Conservation (phyloP, 768 basidiomycete species). For the Leccinum subtestaceum region DNA sequence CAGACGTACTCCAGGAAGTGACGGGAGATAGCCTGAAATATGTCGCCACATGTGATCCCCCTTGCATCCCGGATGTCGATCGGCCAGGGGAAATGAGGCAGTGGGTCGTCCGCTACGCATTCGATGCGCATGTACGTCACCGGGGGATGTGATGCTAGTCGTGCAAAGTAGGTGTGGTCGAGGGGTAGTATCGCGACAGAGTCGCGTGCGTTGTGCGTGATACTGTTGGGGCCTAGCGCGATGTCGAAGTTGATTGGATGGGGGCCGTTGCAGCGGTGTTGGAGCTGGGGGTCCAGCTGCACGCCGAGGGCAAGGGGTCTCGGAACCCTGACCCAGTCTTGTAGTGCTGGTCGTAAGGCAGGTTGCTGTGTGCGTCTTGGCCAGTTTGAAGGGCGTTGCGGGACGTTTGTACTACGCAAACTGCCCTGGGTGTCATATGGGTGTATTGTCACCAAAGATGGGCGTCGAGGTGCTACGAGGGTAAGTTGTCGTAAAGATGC, state of each 20-base stretch:
- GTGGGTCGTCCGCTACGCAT: not conserved
- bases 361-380: not conserved
- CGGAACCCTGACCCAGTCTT: not conserved
- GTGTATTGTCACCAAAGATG: not conserved
- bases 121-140: not conserved
- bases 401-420: not conserved
- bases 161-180: not conserved
- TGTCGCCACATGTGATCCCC: not conserved
- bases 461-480: not conserved
- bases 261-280: not conserved
- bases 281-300: not conserved
- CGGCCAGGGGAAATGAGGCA: not conserved
- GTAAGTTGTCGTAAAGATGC: not conserved
- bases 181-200: not conserved
- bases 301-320: not conserved
- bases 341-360: not conserved
- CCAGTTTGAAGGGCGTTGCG: not conserved
- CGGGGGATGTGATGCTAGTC: not conserved
- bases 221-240: not conserved
- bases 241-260: not conserved
- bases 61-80: not conserved
- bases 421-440: not conserved
- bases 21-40: not conserved
- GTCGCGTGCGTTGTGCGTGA: not conserved
- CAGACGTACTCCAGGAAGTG: not conserved